These are phyloP conservation scores for Colletotrichum godetiae DNA, from an alignment of 2,329 filamentous ascomycete species.

Conservation along the genomic window DNA sequence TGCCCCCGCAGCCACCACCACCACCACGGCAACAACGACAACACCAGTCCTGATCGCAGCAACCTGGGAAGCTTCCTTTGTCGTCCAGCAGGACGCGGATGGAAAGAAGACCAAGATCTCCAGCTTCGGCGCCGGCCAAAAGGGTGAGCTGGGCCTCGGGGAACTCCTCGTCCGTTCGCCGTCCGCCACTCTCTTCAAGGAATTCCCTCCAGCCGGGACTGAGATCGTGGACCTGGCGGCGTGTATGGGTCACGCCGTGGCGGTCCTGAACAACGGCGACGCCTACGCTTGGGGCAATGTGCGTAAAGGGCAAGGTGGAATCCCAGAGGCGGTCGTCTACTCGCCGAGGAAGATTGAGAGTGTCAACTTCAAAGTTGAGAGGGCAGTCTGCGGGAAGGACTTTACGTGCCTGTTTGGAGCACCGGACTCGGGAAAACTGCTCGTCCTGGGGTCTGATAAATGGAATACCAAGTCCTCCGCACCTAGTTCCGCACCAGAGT, in stretches of 20 bases:
- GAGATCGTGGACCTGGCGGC: constrained; percentile 75
- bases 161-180: constrained; percentile 60
- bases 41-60: constrained; percentile 66
- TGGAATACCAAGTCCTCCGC: constrained; percentile 71
- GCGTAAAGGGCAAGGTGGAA: constrained; percentile 85
- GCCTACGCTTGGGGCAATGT: constrained; percentile 91
- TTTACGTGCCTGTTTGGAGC: constrained; percentile 80
- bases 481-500: constrained; percentile 64
- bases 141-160: constrained; percentile 79
- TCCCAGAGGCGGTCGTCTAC: constrained; percentile 63
- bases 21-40: constrained; percentile 20
- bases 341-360: constrained; percentile 70
- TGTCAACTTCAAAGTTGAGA: constrained; percentile 70
- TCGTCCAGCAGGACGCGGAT: constrained; percentile 62
- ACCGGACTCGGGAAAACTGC: constrained; percentile 66
- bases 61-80: constrained; percentile 81
- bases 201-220: constrained; percentile 72
- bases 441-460: constrained; percentile 80
- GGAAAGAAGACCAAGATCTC: constrained; percentile 64
- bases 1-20: not conserved
- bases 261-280: constrained; percentile 78
- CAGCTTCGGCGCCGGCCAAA: constrained; percentile 73
- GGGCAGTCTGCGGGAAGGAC: constrained; percentile 84
- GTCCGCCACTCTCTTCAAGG: constrained; percentile 59
- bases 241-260: constrained; percentile 82